Evolutionary conservation across 129 eudicot genomes (phyloP).

Genomic region (Gnaphalium uliginosum): DNA sequence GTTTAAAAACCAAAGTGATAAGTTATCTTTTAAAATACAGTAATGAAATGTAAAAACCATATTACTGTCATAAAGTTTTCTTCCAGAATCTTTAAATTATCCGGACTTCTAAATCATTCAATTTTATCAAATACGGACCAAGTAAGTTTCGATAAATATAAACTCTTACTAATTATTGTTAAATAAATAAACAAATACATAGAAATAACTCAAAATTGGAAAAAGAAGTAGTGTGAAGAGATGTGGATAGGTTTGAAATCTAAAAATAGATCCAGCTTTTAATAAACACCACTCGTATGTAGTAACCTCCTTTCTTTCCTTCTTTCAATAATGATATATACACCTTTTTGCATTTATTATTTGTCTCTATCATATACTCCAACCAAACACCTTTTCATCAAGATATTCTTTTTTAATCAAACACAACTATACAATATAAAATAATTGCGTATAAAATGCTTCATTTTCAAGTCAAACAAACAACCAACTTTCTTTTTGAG

Average conservation of each 20-base stretch:
- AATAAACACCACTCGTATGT: constrained; percentile 25
- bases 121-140: too few species aligned
- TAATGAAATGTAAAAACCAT: neutral
- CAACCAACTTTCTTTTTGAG: constrained; percentile 1
- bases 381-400: constrained; percentile 38
- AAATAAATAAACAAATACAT: too few species aligned
- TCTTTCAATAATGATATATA: neutral
- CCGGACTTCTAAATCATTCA: too few species aligned
- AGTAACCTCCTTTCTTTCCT: constrained; percentile 9
- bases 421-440: neutral
- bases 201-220: neutral
- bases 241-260: constrained; percentile 24
- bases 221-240: neutral
- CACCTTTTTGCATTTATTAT: constrained; percentile 37
- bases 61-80: too few species aligned
- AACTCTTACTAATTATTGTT: too few species aligned
- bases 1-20: neutral
- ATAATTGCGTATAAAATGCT: neutral
- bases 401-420: constrained; percentile 19
- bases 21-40: neutral
- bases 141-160: too few species aligned
- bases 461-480: neutral
- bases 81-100: too few species aligned
- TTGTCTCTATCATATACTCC: constrained; percentile 35
- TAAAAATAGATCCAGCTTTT: neutral